These are phyloP conservation scores for Funneliformis geosporum DNA, from an alignment of 192 early-diverging fungal genomes.

Conservation along the genomic window DNA sequence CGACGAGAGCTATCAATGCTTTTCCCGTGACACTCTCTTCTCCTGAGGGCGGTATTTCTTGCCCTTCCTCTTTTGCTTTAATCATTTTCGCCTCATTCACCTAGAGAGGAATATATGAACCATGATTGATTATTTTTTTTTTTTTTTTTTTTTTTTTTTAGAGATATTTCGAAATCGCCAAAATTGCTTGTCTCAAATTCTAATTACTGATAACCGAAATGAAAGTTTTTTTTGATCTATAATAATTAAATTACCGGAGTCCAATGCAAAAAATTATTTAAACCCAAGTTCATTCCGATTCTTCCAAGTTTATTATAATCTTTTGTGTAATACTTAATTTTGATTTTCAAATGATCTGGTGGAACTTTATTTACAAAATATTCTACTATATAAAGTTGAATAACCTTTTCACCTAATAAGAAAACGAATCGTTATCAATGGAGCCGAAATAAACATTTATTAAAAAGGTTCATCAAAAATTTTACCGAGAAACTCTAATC, in stretches of 20 bases:
- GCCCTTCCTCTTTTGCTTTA: background rate
- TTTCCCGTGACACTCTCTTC: conserved; percentile 2
- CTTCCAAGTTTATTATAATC: background rate
- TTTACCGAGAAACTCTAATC: conserved; percentile 16
- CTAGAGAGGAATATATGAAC: background rate
- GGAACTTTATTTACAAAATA: conserved; percentile 5
- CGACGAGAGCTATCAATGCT: conserved; percentile 12
- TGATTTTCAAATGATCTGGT: background rate
- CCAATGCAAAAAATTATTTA: conserved; percentile 14
- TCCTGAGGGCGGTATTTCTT: background rate
- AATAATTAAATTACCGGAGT: conserved; percentile 1
- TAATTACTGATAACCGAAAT: too few species aligned
- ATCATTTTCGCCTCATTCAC: background rate
- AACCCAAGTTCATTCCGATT: conserved; percentile 23
- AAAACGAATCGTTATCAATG: background rate
- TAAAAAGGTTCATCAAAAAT: background rate
- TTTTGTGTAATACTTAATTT: conserved; percentile 1
- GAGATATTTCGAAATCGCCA: background rate
- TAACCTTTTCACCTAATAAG: conserved; percentile 5
- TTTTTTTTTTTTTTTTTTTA: too few species aligned
- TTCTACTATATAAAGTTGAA: conserved; percentile 17
- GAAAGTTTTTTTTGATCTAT: background rate
- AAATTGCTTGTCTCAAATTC: background rate
- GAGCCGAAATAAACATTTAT: too few species aligned
- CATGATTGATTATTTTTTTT: too few species aligned